A percentile compares a stretch with the other conserved stretches of the same genome.
Conservation (phyloP, 345 rosid genomes). For the Lagerstroemia speciosa region DNA sequence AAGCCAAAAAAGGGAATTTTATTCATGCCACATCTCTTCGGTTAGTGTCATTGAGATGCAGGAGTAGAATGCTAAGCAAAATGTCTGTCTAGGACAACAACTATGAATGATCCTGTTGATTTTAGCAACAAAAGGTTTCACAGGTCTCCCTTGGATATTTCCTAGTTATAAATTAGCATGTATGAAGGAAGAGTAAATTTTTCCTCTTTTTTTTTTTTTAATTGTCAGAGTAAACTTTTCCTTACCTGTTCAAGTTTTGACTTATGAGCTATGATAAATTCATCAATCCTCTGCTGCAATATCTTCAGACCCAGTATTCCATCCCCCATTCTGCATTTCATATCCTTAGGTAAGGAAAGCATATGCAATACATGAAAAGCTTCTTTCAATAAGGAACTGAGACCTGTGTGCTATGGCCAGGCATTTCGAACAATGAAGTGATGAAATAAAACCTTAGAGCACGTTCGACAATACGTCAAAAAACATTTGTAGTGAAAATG, state of each 20-base stretch:
- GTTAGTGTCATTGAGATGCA: too few relatives aligned
- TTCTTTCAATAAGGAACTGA: not conserved
- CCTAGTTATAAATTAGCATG: too few relatives aligned
- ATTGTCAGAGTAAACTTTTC: too few relatives aligned
- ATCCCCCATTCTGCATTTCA: constrained; percentile 60
- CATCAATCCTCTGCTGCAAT: constrained; percentile 75
- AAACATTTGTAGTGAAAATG: not conserved
- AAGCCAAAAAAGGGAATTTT: too few relatives aligned
- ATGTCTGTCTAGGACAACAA: not conserved
- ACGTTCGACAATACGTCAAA: not conserved
- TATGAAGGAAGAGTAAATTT: too few relatives aligned
- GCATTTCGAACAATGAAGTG: not conserved
- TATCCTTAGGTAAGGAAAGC: constrained; percentile 1
- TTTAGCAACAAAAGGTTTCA: too few relatives aligned
- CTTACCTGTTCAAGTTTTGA: constrained; percentile 67
- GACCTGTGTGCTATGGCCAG: not conserved
- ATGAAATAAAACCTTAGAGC: not conserved
- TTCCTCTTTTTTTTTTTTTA: too few relatives aligned
- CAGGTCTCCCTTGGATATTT: too few relatives aligned
- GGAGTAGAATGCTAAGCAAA: not conserved
- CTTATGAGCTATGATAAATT: constrained; percentile 62
- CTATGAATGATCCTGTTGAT: too few relatives aligned
- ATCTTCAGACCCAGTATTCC: constrained; percentile 63
- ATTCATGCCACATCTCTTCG: not conserved
- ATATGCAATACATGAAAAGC: not conserved